Evolutionary conservation across 306 rosid species (phyloP), one percentile per base, ranked within the genome.

Genomic region (Cucumis hystrix): DNA sequence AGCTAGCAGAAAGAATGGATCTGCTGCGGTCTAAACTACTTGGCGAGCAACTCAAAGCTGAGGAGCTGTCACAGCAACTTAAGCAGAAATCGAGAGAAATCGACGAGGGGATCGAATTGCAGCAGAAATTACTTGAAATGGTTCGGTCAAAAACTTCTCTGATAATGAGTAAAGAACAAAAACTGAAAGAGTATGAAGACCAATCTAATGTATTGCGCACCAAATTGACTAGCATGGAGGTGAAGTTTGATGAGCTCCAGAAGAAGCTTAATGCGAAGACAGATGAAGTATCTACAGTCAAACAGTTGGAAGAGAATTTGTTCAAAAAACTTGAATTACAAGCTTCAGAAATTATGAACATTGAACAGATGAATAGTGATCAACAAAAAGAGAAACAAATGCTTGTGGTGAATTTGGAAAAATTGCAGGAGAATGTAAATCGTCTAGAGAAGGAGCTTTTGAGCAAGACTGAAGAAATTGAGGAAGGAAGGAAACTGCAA

Each of bases 101-200:
- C 12, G 89, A 87, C 4, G 89, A 87, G 77, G 85, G 83, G 23
- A 79, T 82, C 82, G 74, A 52, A 74, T 77, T 88, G 35, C 96
- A 88, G n/a, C 85, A 57, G 49, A 83, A 62, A 23, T 85, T 91
- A 63, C 51, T 83, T 12, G 83, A 79, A 52, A 49, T 82, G 51
- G 78, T 87, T 60, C 88, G 81, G 16, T 80, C 83, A 52, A 93
- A 88, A 59, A 82, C 76, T 4, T 75, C 87, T 35, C 78, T 66
- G 68, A 76, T 84, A 35, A 55, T 35, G 57, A 82, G 81, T 9
- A 85, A 64, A 77, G 72, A 78, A 35, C 86, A 78, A 56, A 79
- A 82, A 57, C 60, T 85, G 78, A 86, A 81, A 57, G 83, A 83
- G 75, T 51, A 75, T 54, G 92, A 88, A 73, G 91, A 87, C 43